Evolutionary conservation across 116 monocot genomes (phyloP).

Genomic region (Thalassia testudinum): DNA sequence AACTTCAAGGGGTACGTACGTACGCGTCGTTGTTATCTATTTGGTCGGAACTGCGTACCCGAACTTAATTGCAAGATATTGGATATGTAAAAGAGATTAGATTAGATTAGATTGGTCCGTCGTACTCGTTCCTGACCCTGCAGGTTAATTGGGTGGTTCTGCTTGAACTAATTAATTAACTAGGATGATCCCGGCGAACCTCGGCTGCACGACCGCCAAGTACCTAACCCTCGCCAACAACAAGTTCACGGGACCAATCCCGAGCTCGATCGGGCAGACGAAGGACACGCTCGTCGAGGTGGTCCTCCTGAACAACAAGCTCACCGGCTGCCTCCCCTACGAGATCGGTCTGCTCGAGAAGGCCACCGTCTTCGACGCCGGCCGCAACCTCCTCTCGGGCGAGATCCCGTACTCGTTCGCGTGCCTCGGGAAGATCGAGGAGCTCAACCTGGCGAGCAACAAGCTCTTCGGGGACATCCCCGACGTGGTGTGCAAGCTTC

Average conservation of each 20-base stretch:
- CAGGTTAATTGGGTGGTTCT: too few species aligned
- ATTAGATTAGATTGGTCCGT: too few species aligned
- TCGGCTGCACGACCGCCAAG: slow-evolving; percentile 16
- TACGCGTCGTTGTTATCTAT: too few species aligned
- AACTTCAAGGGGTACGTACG: slow-evolving; percentile 20
- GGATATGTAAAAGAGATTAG: too few species aligned
- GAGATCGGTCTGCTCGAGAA: slow-evolving; percentile 33
- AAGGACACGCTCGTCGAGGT: slow-evolving; percentile 21
- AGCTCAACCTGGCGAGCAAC: slow-evolving; percentile 55
- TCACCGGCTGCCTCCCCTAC: slow-evolving; percentile 52
- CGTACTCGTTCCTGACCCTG: too few species aligned
- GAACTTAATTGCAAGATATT: too few species aligned
- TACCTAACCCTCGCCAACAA: slow-evolving; percentile 54
- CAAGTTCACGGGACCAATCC: slow-evolving; percentile 31
- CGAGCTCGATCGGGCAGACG: slow-evolving; percentile 17
- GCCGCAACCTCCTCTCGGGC: slow-evolving; percentile 31
- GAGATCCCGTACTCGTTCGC: slow-evolving; percentile 39
- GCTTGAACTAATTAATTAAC: too few species aligned
- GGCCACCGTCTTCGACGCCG: slow-evolving; percentile 45
- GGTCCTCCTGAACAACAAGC: slow-evolving; percentile 52
- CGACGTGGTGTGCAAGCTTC: slow-evolving; percentile 33
- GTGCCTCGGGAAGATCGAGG: slow-evolving; percentile 31
- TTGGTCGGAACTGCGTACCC: too few species aligned
- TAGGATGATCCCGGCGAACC: slow-evolving; percentile 15
- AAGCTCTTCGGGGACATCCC: slow-evolving; percentile 37